Evolutionary conservation across 306 rosid species (phyloP).

Genomic region (Neltuma alba): DNA sequence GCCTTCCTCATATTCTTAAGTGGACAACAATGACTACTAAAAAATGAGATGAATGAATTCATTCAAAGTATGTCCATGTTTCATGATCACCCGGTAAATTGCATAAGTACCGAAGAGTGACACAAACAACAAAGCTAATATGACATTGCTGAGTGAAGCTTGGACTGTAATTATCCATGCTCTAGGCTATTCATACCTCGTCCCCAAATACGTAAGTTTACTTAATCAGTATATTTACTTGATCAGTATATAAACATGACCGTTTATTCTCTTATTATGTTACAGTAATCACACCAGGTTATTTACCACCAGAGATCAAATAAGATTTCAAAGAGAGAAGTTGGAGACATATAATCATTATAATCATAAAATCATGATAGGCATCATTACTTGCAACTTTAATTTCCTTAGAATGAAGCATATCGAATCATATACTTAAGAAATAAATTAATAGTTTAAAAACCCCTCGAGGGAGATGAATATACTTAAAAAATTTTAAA

Average conservation of each 20-base stretch:
- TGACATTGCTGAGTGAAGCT: not conserved
- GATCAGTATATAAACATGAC: not conserved
- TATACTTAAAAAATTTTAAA: not conserved
- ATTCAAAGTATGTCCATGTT: not conserved
- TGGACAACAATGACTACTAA: not conserved
- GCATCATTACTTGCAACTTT: not conserved
- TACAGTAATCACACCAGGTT: not conserved
- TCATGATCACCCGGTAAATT: not conserved
- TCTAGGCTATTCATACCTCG: not conserved
- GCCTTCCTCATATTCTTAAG: not conserved
- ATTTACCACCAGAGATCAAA: not conserved
- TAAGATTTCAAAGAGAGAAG: not conserved
- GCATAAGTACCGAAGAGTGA: not conserved
- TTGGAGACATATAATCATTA: not conserved
- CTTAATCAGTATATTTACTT: no score
- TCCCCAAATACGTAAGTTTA: not conserved
- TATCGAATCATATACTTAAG: not conserved
- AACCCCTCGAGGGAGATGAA: not conserved
- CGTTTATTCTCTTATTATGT: not conserved
- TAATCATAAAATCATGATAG: no score
- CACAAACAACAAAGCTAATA: not conserved
- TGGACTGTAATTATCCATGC: not conserved
- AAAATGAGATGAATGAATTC: not conserved
- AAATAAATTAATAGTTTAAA: not conserved
- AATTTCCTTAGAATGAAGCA: not conserved